Evolutionary conservation across 495 filamentous ascomycete species (phyloP).

Genomic region (Penicillium goetzii): DNA sequence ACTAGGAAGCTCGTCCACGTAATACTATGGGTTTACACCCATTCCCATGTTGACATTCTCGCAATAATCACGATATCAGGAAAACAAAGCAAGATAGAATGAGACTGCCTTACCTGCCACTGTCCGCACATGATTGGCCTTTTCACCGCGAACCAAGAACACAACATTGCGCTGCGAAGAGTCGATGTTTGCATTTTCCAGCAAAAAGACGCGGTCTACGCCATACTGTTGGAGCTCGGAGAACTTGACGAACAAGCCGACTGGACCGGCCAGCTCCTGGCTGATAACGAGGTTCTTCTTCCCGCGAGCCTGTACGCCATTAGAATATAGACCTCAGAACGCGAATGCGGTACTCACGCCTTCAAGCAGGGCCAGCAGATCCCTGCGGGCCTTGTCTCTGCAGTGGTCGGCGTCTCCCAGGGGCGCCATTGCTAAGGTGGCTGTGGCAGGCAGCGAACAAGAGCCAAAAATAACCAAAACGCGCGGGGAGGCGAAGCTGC

Average conservation of each 20-base stretch:
- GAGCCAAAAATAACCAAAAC: slow-evolving; percentile 30
- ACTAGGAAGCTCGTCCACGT: slow-evolving; percentile 57
- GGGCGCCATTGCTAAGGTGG: slow-evolving; percentile 59
- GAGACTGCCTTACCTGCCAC: slow-evolving; percentile 76
- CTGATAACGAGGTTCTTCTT: slow-evolving; percentile 99
- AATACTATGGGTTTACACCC: slow-evolving; percentile 56
- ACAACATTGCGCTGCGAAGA: slow-evolving; percentile 93
- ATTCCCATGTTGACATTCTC: slow-evolving; percentile 27
- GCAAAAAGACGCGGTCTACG: slow-evolving; percentile 91
- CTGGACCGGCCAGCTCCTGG: slow-evolving; percentile 82
- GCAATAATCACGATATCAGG: slow-evolving; percentile 14
- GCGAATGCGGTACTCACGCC: slow-evolving; percentile 71
- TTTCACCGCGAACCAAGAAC: slow-evolving; percentile 89
- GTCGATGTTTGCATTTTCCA: slow-evolving; percentile 94
- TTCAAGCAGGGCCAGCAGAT: slow-evolving; percentile 84
- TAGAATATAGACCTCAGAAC: slow-evolving; percentile 24
- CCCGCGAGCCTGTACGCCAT: slow-evolving; percentile 74
- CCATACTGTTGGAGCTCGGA: slow-evolving; percentile 91
- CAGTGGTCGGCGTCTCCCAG: slow-evolving; percentile 79
- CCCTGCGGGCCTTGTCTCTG: slow-evolving; percentile 79
- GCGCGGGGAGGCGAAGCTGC: slow-evolving; percentile 18
- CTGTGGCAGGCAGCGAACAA: slow-evolving; percentile 25
- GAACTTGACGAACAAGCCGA: slow-evolving; percentile 92
- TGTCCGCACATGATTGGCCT: slow-evolving; percentile 73
- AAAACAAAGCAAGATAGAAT: slow-evolving; percentile 14